phyloP scores from a whole-genome alignment of 495 filamentous ascomycete genomes.

The Xylaria palmicola region DNA sequence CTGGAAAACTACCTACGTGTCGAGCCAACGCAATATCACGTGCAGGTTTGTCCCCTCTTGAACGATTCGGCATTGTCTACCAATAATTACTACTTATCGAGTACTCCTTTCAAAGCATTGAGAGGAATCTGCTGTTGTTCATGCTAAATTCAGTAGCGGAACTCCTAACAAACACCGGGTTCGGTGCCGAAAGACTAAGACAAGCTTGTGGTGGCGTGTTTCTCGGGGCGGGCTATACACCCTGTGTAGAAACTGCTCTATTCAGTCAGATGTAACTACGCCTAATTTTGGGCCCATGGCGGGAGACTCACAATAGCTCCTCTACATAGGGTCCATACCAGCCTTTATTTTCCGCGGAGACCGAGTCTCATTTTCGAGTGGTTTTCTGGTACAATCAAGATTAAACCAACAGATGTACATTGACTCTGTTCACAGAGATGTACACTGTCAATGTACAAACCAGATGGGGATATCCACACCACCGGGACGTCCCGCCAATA shows the following conservation, averaged over 20 bases:
- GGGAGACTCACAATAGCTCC: neutral
- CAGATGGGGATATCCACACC: constrained; percentile 17
- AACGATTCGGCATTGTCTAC: no score
- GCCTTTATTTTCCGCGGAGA: no score
- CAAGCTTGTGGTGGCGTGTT: neutral
- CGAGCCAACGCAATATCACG: no score
- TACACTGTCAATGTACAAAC: constrained; percentile 8
- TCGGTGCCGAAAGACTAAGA: neutral
- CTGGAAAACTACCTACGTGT: no score
- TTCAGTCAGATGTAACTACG: neutral
- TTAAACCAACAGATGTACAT: neutral
- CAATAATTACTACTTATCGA: neutral
- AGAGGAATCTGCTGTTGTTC: neutral
- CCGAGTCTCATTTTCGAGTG: neutral
- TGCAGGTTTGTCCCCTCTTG: no score
- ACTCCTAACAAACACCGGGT: neutral
- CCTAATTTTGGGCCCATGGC: neutral
- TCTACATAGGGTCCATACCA: no score
- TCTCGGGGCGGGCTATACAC: neutral
- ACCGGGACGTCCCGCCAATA: constrained; percentile 19
- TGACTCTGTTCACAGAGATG: neutral
- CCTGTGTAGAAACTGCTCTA: no score
- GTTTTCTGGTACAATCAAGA: neutral
- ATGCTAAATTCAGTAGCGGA: neutral
- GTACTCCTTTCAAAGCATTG: neutral